A percentile compares a stretch with the other conserved stretches of the same genome.
Conservation (phyloP, 768 basidiomycete species). For the Astraeus odoratus region DNA sequence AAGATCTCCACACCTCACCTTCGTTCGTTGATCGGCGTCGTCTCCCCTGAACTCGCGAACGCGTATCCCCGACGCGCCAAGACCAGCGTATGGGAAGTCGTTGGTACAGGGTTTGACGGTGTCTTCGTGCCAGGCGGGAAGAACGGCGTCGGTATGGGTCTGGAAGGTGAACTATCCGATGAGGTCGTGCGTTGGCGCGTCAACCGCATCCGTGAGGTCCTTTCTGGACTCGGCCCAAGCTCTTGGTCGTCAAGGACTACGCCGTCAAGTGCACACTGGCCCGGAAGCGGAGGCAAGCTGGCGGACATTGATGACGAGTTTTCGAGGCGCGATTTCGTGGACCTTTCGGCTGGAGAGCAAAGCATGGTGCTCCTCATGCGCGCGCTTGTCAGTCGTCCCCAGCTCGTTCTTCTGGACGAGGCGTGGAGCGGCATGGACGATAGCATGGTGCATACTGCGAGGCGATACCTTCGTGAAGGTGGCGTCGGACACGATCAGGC, state of each 20-base stretch:
- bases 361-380: constrained; percentile 78
- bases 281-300: neutral
- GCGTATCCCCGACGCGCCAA: constrained; percentile 74
- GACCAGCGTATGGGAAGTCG: constrained; percentile 69
- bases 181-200: constrained; percentile 33
- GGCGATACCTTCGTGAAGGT: constrained; percentile 50
- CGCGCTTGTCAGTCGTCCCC: constrained; percentile 69
- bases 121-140: constrained; percentile 53
- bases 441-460: constrained; percentile 59
- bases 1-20: constrained; percentile 63
- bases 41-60: constrained; percentile 86
- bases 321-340: constrained; percentile 47
- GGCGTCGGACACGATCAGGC: constrained; percentile 56
- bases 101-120: constrained; percentile 89
- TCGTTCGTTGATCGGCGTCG: constrained; percentile 63
- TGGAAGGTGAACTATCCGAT: constrained; percentile 31
- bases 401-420: constrained; percentile 82
- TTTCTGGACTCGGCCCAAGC: constrained; percentile 55
- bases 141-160: constrained; percentile 40
- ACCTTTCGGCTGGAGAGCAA: constrained; percentile 69
- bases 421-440: constrained; percentile 92
- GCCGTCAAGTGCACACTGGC: too few species aligned
- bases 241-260: constrained; percentile 32
- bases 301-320: constrained; percentile 33
- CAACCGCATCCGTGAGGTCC: constrained; percentile 46